These are phyloP conservation scores for Botrytis elliptica DNA, from an alignment of 2,329 filamentous ascomycete genomes.

Conservation along the genomic window DNA sequence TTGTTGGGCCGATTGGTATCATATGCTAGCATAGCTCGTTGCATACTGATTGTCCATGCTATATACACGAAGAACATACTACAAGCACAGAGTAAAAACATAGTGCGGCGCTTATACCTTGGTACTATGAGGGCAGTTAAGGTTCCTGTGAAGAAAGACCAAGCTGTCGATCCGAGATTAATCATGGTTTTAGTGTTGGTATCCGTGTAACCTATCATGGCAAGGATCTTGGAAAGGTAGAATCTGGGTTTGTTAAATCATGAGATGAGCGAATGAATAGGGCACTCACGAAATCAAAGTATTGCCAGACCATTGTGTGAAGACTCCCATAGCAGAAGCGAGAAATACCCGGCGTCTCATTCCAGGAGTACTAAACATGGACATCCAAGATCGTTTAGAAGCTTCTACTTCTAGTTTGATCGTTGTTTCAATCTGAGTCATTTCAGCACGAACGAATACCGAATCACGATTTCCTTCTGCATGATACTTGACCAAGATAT, in stretches of 20 bases:
- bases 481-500: constrained; percentile 52
- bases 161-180: constrained; percentile 48
- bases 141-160: constrained; percentile 45
- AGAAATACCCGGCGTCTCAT: constrained; percentile 51
- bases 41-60: constrained; percentile 53
- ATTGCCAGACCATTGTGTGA: constrained; percentile 55
- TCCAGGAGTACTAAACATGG: constrained; percentile 51
- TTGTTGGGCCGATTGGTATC: constrained; percentile 34
- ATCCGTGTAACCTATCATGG: not conserved
- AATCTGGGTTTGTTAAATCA: constrained; percentile 18
- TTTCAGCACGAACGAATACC: constrained; percentile 56
- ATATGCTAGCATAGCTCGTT: constrained; percentile 41
- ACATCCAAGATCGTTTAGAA: constrained; percentile 53
- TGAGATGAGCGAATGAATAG: not conserved
- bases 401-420: constrained; percentile 55
- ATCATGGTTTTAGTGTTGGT: constrained; percentile 44
- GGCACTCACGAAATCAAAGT: constrained; percentile 43
- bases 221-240: constrained; percentile 48
- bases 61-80: constrained; percentile 54
- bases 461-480: constrained; percentile 52
- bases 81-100: constrained; percentile 55
- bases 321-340: constrained; percentile 50
- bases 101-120: constrained; percentile 47
- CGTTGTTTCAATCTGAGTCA: constrained; percentile 58
- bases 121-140: constrained; percentile 45